Evolutionary conservation across 177 flowering plant species (phyloP), one percentile per base, ranked within the genome.

Genomic region (Telopea speciosissima): DNA sequence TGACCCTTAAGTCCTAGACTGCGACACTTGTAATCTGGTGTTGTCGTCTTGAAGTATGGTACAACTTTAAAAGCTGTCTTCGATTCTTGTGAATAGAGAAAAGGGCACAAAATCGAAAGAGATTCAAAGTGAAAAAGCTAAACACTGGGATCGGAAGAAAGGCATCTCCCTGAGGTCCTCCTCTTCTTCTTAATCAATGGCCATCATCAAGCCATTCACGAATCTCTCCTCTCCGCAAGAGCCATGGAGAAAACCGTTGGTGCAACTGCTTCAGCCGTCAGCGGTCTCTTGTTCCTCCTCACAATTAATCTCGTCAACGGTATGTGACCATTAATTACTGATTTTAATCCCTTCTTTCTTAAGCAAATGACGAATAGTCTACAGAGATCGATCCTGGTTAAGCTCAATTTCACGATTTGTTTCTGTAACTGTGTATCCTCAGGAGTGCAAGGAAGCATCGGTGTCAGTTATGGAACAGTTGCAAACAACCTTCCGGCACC

Each of bases 401-500:
- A n/a, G n/a, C n/a, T n/a, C n/a, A n/a, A n/a, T n/a, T n/a, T n/a
- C n/a, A n/a, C n/a, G n/a, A n/a, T n/a, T 23, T 3, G 9, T 36
- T 36, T 36, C 40, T 36, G 8, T 36, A 36, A 36, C 4, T 28
- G 31, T 36, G 40, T 36, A 36, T 36, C 8, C 12, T 19, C 56
- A 81, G 87, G 79, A 40, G 78, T 72, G 36, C 78, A 80, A 69
- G 89, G 78, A 69, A 60, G 62, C 21, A 77, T 89, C 25, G 93
- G 93, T 22, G 89, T 85, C 24, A 89, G 88, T 76, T 90, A 89
- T 63, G 94, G 97, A 36, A 85, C 88, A 11, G 68, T 87, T 2
- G 90, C 87, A 11, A 70, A 88, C 79, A 72, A 89, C 68, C 91
- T 90, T 11, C 92, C 89, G 5, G 87, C 89, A 14, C 90, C 95